Base-by-base conservation (phyloP, 164 flowering plant genomes). In the Vitis amurensis region DNA sequence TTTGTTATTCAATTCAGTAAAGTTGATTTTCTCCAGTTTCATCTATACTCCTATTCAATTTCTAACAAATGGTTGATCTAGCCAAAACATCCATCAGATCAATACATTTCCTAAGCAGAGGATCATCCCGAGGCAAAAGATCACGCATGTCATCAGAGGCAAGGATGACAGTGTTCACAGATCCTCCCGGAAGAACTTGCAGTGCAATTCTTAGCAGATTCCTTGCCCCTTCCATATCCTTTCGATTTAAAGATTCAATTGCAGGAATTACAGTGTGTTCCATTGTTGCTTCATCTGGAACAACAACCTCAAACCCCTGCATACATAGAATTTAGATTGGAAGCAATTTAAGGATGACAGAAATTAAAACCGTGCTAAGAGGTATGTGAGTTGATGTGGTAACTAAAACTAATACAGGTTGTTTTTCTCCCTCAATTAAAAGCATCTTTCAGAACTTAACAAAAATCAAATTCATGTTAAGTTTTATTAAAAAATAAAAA, bases 221-320 rank as follows among this genome's bases (percentile, higher is more conserved):
- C 27, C 70, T 44, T 1, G 83, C 83, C 14, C 80, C 80, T 74
- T 73, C 80, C 67, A 74, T 71, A 74, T 80, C 83, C 14, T 74
- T 74, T 71, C 80, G 64, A 55, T 69, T 64, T 49, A 74, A 29
- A 47, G 83, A 80, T 37, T 77, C 83, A 44, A 71, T 52, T 50
- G 80, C 80, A 19, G 83, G 80, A 44, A 76, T 63, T 37, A 80
- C 67, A 17, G 78, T 65, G 15, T 77, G 83, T 51, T 80, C 83
- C 80, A 80, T 77, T 17, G 80, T 80, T 68, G 83, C 83, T 65
- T 66, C 77, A 68, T 79, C 85, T 27, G 85, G 85, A 19, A 82
- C 64, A 50, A 82, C 73, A 51, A 77, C 81, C 79, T 82, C 85
- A 68, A 82, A 79, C 2, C 85, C 85, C 85, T 82, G 68, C 67